Conservation (phyloP, 495 filamentous ascomycete genomes). For the Tirmania nivea region DNA sequence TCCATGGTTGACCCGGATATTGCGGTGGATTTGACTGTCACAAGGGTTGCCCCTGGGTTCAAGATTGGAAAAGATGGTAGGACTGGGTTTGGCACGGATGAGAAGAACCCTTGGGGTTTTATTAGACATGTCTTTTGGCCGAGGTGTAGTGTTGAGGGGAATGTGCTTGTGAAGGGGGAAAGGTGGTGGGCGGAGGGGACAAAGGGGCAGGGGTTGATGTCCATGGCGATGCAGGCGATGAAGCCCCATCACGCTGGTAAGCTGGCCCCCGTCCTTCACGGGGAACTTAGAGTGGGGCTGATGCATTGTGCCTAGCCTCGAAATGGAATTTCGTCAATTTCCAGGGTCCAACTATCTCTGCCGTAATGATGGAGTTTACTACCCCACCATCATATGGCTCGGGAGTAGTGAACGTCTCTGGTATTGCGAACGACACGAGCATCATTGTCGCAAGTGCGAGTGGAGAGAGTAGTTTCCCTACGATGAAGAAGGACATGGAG, state of each 20-base stretch:
- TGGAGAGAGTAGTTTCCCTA: conserved; percentile 55
- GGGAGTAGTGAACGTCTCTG: conserved; percentile 67
- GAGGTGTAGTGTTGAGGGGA: conserved; percentile 56
- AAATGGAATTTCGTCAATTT: conserved; percentile 89
- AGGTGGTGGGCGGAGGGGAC: conserved; percentile 40
- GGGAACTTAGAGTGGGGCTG: too few relatives aligned
- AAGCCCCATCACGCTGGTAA: conserved; percentile 88
- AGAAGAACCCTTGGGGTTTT: conserved; percentile 64
- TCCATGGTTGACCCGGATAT: conserved; percentile 54
- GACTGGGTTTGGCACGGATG: conserved; percentile 66
- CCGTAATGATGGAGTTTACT: conserved; percentile 85
- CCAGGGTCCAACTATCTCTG: conserved; percentile 66
- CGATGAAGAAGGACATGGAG: conserved; percentile 43
- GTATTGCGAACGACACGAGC: conserved; percentile 56
- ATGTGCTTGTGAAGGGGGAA: conserved; percentile 60
- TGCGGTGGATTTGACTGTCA: conserved; percentile 66
- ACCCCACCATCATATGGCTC: conserved; percentile 89
- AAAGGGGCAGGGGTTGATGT: conserved; percentile 53
- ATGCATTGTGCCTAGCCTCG: conserved; percentile 33
- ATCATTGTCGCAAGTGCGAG: conserved; percentile 48
- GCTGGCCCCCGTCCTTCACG: neutral
- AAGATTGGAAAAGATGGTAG: conserved; percentile 70
- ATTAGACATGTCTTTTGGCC: conserved; percentile 93
- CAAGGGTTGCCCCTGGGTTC: conserved; percentile 56
- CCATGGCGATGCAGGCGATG: conserved; percentile 85